Base-by-base conservation (phyloP, 805 yeast genomes). In the Saccharomyces jurei region DNA sequence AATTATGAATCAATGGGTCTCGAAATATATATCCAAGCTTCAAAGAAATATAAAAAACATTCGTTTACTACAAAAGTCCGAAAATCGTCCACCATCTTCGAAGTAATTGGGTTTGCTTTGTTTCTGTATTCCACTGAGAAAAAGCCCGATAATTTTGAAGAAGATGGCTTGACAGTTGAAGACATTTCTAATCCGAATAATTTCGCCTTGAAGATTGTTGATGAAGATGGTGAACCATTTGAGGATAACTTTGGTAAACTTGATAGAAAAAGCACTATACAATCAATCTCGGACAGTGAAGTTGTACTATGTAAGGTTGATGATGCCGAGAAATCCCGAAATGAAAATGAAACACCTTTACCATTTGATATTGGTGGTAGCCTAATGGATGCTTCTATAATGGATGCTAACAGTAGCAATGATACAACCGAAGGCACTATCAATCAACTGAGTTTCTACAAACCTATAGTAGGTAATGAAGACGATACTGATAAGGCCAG, bases 201-300 rank as follows among this genome's bases (percentile, higher is more conserved):
- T n/a, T 70, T 66, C 49, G 57, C 63, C 26, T 64, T 92, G 32
- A 87, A 87, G 54, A 75, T 92, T 25, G 90, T 87, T 0, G 99
- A 94, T 67, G 98, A 92, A 51, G 97, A 91, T 66, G 92, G 92
- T 6, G 97, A 95, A 51, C 84, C 87, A 41, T 90, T 89, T 52
- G 99, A 95, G 60, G 85, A 81, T 36, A 88, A 89, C 52, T 91
- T 94, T 73, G 98, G 98, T 1, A 81, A 91, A 1, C 73, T 94
- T 53, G 92, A 86, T 48, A 74, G 97, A 58, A 77, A 80, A 0
- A 75, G 91, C 52, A 62, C 74, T 3, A 74, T 94, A 28, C 74
- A 82, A 2, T 81, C 92, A 0, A 88, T 89, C 67, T 87, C 89
- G 26, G 85, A 83, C 53, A 88, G 84, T 59, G 97, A 89, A 60